These are phyloP conservation scores for Diaporthe sp. DNA, from an alignment of 2,329 filamentous ascomycete genomes.

Conservation along the genomic window DNA sequence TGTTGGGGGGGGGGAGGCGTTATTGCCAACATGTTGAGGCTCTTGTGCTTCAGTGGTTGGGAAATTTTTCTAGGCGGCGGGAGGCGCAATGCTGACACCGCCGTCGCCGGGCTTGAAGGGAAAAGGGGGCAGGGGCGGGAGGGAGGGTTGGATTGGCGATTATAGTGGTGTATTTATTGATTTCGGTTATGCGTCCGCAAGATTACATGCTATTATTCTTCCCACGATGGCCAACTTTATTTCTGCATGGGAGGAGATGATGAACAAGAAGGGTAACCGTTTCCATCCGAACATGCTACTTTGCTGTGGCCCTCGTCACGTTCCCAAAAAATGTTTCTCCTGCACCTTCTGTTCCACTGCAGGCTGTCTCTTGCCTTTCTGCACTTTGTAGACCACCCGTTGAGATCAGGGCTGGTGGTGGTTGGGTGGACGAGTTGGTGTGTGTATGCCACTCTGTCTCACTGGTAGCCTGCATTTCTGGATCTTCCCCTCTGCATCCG, in stretches of 20 bases:
- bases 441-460: background rate
- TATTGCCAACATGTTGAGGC: background rate
- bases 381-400: background rate
- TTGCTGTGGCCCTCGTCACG: background rate
- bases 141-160: background rate
- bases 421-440: background rate
- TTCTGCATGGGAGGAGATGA: too few species aligned
- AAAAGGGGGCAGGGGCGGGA: too few species aligned
- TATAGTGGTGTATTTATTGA: background rate
- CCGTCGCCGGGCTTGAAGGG: background rate
- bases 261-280: background rate
- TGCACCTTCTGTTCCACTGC: background rate
- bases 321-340: background rate
- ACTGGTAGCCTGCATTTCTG: conserved; percentile 1
- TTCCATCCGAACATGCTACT: background rate
- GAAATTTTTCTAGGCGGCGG: background rate
- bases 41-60: background rate
- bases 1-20: background rate
- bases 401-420: background rate
- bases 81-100: background rate
- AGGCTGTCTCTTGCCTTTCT: background rate
- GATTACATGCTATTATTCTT: background rate
- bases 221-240: background rate
- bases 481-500: conserved; percentile 26
- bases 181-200: background rate